phyloP scores from a whole-genome alignment of 2,329 filamentous ascomycete genomes.

The Tolypocladium amazonense region DNA sequence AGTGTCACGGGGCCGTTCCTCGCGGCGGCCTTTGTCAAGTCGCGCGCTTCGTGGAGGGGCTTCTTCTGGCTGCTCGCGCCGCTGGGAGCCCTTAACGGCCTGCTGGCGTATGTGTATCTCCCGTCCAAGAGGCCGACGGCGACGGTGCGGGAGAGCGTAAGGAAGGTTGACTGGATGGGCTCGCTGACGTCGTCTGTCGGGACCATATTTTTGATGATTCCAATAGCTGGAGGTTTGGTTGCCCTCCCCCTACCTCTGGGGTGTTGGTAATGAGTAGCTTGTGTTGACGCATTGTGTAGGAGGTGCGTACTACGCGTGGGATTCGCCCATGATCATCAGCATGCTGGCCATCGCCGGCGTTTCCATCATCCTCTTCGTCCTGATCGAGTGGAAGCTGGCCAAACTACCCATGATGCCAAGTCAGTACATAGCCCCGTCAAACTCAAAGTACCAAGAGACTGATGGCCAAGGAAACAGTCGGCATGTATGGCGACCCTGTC shows the following conservation, averaged over 20 bases:
- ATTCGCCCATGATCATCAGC: constrained; percentile 58
- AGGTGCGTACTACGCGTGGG: constrained; percentile 37
- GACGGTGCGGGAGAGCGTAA: constrained; percentile 33
- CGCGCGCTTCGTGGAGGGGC: constrained; percentile 26
- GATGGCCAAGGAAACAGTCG: constrained; percentile 18
- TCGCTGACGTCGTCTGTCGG: constrained; percentile 42
- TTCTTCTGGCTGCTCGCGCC: constrained; percentile 40
- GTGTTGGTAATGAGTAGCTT: background rate
- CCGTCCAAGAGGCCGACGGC: constrained; percentile 39
- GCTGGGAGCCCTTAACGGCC: constrained; percentile 31
- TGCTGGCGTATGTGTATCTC: constrained; percentile 34
- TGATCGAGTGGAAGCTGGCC: constrained; percentile 61
- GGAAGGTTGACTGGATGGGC: constrained; percentile 49
- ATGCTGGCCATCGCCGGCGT: constrained; percentile 59
- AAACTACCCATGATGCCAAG: constrained; percentile 64
- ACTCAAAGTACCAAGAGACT: background rate
- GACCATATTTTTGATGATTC: constrained; percentile 51
- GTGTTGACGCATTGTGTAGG: constrained; percentile 5
- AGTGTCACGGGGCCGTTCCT: constrained; percentile 32
- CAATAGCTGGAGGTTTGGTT: constrained; percentile 42
- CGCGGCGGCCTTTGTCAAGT: constrained; percentile 25
- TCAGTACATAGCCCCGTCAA: background rate
- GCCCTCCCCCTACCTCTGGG: background rate
- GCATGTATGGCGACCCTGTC: constrained; percentile 42
- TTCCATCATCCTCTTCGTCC: constrained; percentile 49